These are phyloP conservation scores for Hysterangium stoloniferum DNA, from an alignment of 768 basidiomycete species.

Conservation along the genomic window DNA sequence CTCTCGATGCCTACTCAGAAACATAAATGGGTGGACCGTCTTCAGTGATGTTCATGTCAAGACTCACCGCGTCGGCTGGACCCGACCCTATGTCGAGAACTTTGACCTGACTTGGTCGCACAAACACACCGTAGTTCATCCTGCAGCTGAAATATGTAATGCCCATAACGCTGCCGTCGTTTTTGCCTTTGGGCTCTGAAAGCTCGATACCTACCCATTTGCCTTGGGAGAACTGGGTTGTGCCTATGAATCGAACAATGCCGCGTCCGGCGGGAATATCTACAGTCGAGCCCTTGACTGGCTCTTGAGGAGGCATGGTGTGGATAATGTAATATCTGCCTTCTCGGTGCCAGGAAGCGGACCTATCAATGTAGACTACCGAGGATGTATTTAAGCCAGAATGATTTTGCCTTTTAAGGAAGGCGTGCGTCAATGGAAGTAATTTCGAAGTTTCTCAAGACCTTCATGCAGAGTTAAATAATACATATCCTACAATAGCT, in stretches of 20 bases:
- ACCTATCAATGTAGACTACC: too few species aligned
- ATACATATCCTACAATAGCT: too few species aligned
- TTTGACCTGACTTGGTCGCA: conserved; percentile 79
- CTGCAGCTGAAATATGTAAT: conserved; percentile 76
- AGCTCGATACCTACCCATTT: conserved; percentile 97
- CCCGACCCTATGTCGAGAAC: conserved; percentile 36
- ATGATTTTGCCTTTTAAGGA: too few species aligned
- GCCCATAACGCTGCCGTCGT: conserved; percentile 84
- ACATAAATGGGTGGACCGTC: neutral
- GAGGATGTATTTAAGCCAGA: too few species aligned
- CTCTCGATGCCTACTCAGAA: neutral
- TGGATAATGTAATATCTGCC: too few species aligned
- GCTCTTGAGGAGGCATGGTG: conserved; percentile 35
- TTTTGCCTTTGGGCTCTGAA: conserved; percentile 80
- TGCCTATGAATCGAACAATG: conserved; percentile 76
- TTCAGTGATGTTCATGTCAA: neutral
- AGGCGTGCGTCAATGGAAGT: too few species aligned
- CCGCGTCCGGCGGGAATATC: conserved; percentile 76
- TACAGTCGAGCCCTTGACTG: conserved; percentile 66
- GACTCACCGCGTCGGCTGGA: conserved; percentile 16
- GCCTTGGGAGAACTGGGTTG: conserved; percentile 77
- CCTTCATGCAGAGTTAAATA: too few species aligned
- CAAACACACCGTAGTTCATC: conserved; percentile 77
- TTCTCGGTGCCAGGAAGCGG: too few species aligned
- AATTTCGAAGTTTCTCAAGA: too few species aligned